Conservation (phyloP, 2,329 filamentous ascomycete genomes). For the Acephala macrosclerotiorum region DNA sequence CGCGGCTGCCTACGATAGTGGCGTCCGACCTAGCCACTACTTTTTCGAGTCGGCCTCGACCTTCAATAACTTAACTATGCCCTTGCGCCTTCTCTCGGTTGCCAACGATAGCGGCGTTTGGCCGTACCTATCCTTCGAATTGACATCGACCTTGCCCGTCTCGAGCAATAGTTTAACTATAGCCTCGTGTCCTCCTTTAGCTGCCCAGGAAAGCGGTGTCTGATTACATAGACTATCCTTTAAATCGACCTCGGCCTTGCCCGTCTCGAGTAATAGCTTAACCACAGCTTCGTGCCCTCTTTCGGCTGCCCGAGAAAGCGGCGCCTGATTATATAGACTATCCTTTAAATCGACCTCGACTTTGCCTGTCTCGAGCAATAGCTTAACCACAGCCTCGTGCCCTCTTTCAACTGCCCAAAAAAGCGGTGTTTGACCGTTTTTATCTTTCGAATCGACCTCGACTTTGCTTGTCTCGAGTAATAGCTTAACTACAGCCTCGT, state of each 20-base stretch:
- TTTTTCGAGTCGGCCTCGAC: background rate
- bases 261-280: too few species aligned
- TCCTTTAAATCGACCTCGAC: constrained; percentile 22
- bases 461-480: too few species aligned
- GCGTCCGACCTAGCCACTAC: background rate
- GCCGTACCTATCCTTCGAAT: constrained; percentile 14
- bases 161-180: constrained; percentile 21
- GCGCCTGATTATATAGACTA: constrained; percentile 10
- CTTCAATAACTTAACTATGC: constrained; percentile 20
- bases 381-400: background rate
- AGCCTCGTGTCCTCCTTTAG: constrained; percentile 6
- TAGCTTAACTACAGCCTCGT: too few species aligned
- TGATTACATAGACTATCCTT: too few species aligned
- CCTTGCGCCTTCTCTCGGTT: background rate
- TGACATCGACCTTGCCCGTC: constrained; percentile 20
- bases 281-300: too few species aligned
- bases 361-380: constrained; percentile 6
- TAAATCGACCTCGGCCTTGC: too few species aligned
- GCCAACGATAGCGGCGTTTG: constrained; percentile 25
- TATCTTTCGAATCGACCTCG: too few species aligned
- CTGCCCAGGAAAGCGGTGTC: too few species aligned
- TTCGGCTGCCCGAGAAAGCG: constrained; percentile 24
- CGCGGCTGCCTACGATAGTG: background rate
- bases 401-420: too few species aligned
- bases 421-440: too few species aligned